Conservation (phyloP, 768 basidiomycete genomes). For the Leccinum ochraceum region DNA sequence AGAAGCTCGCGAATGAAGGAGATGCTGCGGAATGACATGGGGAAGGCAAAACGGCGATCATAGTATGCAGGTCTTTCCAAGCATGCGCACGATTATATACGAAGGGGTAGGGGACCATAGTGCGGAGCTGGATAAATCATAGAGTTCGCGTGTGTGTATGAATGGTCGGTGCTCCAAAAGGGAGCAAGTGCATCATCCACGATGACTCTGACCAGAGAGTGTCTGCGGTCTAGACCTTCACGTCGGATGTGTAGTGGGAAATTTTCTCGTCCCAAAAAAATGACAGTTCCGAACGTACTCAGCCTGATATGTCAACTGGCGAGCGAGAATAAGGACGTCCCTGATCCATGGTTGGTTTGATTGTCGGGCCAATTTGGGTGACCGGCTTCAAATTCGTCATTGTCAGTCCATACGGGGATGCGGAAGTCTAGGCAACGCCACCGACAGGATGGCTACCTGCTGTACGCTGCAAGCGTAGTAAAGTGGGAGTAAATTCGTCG, state of each 20-base stretch:
- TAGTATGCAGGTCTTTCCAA: background rate
- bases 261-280: background rate
- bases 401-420: background rate
- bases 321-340: background rate
- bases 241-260: background rate
- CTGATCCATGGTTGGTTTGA: background rate
- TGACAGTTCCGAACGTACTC: slow-evolving; percentile 5
- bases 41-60: background rate
- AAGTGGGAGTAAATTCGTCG: background rate
- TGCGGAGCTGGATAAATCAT: background rate
- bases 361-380: background rate
- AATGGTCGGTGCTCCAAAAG: background rate
- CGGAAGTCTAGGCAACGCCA: slow-evolving; percentile 13
- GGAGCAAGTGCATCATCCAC: background rate
- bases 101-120: background rate
- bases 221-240: slow-evolving; percentile 14
- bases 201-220: background rate
- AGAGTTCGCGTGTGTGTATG: background rate
- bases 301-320: background rate
- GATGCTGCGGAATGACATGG: slow-evolving; percentile 13
- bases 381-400: background rate
- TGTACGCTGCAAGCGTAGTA: background rate
- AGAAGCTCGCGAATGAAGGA: background rate
- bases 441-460: slow-evolving; percentile 7
- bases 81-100: slow-evolving; percentile 11